phyloP scores from a whole-genome alignment of 345 rosid species.

The Linum usitatissimum region DNA sequence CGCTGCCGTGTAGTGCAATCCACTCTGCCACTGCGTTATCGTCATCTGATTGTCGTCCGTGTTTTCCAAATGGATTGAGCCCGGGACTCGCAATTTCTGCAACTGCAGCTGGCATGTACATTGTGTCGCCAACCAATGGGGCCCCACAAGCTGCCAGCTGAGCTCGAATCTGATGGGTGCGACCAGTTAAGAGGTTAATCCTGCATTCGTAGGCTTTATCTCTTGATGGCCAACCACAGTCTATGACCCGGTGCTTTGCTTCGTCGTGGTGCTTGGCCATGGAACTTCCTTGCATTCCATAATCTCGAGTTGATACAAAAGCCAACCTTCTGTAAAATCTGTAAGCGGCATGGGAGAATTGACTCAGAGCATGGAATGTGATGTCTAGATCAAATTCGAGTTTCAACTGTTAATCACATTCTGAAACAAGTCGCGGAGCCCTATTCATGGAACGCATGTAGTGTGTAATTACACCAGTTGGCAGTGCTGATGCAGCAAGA shows the following conservation, averaged over 20 bases:
- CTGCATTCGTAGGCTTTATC: slow-evolving; percentile 72
- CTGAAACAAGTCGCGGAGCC: slow-evolving; percentile 81
- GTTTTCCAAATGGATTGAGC: slow-evolving; percentile 63
- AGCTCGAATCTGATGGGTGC: slow-evolving; percentile 91
- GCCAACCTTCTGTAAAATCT: slow-evolving; percentile 67
- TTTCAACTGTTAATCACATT: slow-evolving; percentile 33
- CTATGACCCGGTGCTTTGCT: slow-evolving; percentile 43
- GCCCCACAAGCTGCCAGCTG: slow-evolving; percentile 87
- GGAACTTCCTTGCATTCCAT: slow-evolving; percentile 66
- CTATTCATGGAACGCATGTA: slow-evolving; percentile 78
- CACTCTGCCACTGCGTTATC: slow-evolving; percentile 52
- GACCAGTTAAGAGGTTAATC: slow-evolving; percentile 85
- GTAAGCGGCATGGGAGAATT: slow-evolving; percentile 14
- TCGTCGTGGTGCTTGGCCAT: slow-evolving; percentile 56
- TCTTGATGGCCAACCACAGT: slow-evolving; percentile 52
- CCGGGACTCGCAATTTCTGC: slow-evolving; percentile 53
- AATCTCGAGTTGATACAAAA: slow-evolving; percentile 77
- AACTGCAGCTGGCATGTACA: slow-evolving; percentile 81
- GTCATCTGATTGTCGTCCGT: slow-evolving; percentile 25
- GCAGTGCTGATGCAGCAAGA: slow-evolving; percentile 70
- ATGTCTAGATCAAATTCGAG: no score
- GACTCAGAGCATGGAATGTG: no score
- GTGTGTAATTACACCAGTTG: slow-evolving; percentile 65
- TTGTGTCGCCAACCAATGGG: slow-evolving; percentile 82
- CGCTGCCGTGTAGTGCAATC: slow-evolving; percentile 63